Conservation (phyloP, 805 yeast genomes). For the Kurtzmaniella cleridarum region DNA sequence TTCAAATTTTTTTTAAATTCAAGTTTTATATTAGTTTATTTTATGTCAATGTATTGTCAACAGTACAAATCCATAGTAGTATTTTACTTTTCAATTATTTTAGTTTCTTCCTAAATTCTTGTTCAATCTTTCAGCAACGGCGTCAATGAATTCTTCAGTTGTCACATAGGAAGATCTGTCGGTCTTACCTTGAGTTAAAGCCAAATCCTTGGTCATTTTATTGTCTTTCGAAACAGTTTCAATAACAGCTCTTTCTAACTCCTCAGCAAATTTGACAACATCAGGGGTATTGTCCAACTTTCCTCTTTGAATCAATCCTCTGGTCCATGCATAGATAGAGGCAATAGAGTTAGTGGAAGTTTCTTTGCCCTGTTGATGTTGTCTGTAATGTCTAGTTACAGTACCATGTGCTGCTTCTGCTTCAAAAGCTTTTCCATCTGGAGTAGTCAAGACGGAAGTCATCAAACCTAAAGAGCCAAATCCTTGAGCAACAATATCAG, state of each 20-base stretch:
- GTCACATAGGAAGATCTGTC: constrained; percentile 79
- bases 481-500: constrained; percentile 97
- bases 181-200: constrained; percentile 82
- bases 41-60: background rate
- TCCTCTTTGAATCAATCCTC: constrained; percentile 92
- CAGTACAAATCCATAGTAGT: too few species aligned
- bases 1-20: background rate
- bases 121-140: constrained; percentile 65
- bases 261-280: constrained; percentile 73
- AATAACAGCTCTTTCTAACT: constrained; percentile 75
- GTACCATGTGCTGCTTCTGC: constrained; percentile 99
- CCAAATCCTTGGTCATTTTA: constrained; percentile 94
- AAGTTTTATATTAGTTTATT: background rate
- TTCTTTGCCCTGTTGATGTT: constrained; percentile 93
- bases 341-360: constrained; percentile 97
- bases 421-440: constrained; percentile 94
- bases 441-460: constrained; percentile 96
- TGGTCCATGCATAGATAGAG: constrained; percentile 94
- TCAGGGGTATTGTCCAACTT: constrained; percentile 81
- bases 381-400: constrained; percentile 94
- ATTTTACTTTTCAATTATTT: too few species aligned
- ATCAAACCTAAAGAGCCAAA: constrained; percentile 94
- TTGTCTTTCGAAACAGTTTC: constrained; percentile 81
- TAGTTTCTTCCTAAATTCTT: constrained; percentile 17
- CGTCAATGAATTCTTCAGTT: constrained; percentile 85